A percentile compares a stretch with the other conserved stretches of the same genome.
These are phyloP conservation scores for Torulaspora delbrueckii DNA, from an alignment of 805 yeast species.

Conservation along the genomic window DNA sequence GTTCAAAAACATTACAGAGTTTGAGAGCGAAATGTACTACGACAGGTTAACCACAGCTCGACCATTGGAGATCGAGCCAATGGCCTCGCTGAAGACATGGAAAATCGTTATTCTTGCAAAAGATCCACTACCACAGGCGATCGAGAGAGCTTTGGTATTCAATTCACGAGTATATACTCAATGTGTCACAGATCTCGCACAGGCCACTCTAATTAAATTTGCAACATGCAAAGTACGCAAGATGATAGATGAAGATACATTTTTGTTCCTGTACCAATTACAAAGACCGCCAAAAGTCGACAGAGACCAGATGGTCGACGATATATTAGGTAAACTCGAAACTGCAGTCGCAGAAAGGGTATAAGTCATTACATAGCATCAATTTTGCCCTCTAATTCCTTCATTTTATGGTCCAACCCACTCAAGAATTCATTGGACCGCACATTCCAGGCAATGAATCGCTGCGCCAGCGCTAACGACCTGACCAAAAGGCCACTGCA, in stretches of 20 bases:
- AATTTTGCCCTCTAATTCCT: slow-evolving; percentile 3
- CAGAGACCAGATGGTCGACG: slow-evolving; percentile 8
- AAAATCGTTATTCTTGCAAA: slow-evolving; percentile 19
- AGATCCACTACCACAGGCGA: slow-evolving; percentile 11
- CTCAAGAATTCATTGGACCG: slow-evolving; percentile 11
- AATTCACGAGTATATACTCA: slow-evolving; percentile 18
- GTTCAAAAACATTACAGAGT: slow-evolving; percentile 7
- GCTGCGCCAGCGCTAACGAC: too few species aligned
- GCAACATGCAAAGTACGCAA: slow-evolving; percentile 20
- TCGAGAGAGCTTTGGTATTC: slow-evolving; percentile 14
- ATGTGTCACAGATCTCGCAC: slow-evolving; percentile 17
- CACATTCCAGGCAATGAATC: slow-evolving; percentile 2
- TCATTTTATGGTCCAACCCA: slow-evolving; percentile 3
- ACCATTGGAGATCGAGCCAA: slow-evolving; percentile 7
- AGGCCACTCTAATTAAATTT: slow-evolving; percentile 11
- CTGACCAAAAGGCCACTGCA: neutral
- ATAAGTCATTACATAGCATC: neutral
- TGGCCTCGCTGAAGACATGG: slow-evolving; percentile 13
- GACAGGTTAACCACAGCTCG: slow-evolving; percentile 9
- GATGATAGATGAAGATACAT: slow-evolving; percentile 23
- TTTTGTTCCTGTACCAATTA: slow-evolving; percentile 18
- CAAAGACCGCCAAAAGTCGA: slow-evolving; percentile 7
- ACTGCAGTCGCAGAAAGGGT: neutral
- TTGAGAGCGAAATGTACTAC: slow-evolving; percentile 11
- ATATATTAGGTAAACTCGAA: slow-evolving; percentile 9